Evolutionary conservation across 23 red algal genomes (phyloP).

Genomic region (Gracilaria domingensis): DNA sequence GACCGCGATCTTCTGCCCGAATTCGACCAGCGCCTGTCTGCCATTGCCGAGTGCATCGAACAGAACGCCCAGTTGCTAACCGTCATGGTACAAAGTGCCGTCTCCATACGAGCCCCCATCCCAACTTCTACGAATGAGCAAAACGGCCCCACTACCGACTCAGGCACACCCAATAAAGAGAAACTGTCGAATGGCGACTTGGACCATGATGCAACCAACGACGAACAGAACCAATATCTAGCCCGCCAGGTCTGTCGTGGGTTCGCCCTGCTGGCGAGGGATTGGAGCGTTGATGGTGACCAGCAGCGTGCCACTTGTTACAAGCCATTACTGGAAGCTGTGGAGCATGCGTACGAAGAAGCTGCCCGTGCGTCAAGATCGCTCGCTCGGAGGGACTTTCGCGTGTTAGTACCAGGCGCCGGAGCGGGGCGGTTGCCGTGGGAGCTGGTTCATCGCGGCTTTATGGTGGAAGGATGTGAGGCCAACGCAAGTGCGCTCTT

Average conservation of each 20-base stretch:
- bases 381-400: constrained; percentile 56
- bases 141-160: constrained; percentile 5
- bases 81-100: constrained; percentile 43
- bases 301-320: constrained; percentile 53
- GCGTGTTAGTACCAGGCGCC: constrained; percentile 85
- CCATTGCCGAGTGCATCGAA: constrained; percentile 63
- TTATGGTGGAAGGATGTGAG: constrained; percentile 83
- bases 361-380: constrained; percentile 37
- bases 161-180: not conserved
- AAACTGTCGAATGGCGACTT: not conserved
- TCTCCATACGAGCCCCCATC: constrained; percentile 14
- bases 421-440: constrained; percentile 81
- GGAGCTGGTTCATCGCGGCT: constrained; percentile 81
- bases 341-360: constrained; percentile 70
- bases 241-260: constrained; percentile 51
- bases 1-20: constrained; percentile 68
- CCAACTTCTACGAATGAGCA: not conserved
- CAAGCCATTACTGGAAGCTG: constrained; percentile 68
- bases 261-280: constrained; percentile 62
- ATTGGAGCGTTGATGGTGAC: constrained; percentile 70
- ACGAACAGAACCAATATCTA: constrained; percentile 37
- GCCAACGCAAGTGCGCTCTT: constrained; percentile 66
- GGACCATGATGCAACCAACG: not conserved
- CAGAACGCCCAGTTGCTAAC: constrained; percentile 42
- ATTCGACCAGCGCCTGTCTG: constrained; percentile 63